A percentile compares a stretch with the other conserved stretches of the same genome.
phyloP scores from a whole-genome alignment of 1,284 basidiomycete genomes.

The Malassezia dermatis region DNA sequence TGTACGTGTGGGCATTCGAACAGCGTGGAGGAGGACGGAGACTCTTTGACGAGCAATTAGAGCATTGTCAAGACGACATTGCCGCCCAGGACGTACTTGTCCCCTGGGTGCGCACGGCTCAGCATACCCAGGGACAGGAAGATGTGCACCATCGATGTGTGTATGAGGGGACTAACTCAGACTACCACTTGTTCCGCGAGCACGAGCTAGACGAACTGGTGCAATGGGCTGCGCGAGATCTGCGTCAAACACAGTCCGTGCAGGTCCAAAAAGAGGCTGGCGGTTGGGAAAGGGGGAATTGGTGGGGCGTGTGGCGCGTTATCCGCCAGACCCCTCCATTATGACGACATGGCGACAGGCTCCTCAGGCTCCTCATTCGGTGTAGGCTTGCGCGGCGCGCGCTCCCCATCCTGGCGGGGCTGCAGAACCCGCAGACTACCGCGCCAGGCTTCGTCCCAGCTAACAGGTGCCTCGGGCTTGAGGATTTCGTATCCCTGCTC shows the following conservation, averaged over 20 bases:
- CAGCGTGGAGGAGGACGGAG: slow-evolving; percentile 57
- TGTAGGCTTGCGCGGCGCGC: slow-evolving; percentile 14
- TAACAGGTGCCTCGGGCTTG: slow-evolving; percentile 56
- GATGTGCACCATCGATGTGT: slow-evolving; percentile 36
- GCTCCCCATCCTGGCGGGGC: slow-evolving; percentile 1
- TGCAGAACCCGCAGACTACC: slow-evolving; percentile 56
- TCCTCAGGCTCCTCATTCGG: slow-evolving; percentile 11
- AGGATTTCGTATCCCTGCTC: slow-evolving; percentile 68
- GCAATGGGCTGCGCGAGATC: slow-evolving; percentile 21
- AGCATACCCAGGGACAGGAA: slow-evolving; percentile 3
- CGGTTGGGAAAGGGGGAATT: slow-evolving; percentile 46
- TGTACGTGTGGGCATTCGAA: slow-evolving; percentile 98
- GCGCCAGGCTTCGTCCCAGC: slow-evolving; percentile 67
- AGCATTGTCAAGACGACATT: not conserved
- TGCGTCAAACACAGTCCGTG: slow-evolving; percentile 14
- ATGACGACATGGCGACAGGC: slow-evolving; percentile 14
- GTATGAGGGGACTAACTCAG: slow-evolving; percentile 15
- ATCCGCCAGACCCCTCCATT: not conserved
- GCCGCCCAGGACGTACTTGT: slow-evolving; percentile 38
- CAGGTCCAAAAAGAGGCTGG: slow-evolving; percentile 24
- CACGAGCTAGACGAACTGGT: slow-evolving; percentile 42
- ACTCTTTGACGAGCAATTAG: slow-evolving; percentile 23
- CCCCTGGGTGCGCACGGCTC: slow-evolving; percentile 37
- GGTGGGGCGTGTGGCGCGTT: slow-evolving; percentile 47
- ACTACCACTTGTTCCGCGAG: slow-evolving; percentile 43